These are phyloP conservation scores for Tricholoma terreum DNA, from an alignment of 768 basidiomycete genomes.

Conservation along the genomic window DNA sequence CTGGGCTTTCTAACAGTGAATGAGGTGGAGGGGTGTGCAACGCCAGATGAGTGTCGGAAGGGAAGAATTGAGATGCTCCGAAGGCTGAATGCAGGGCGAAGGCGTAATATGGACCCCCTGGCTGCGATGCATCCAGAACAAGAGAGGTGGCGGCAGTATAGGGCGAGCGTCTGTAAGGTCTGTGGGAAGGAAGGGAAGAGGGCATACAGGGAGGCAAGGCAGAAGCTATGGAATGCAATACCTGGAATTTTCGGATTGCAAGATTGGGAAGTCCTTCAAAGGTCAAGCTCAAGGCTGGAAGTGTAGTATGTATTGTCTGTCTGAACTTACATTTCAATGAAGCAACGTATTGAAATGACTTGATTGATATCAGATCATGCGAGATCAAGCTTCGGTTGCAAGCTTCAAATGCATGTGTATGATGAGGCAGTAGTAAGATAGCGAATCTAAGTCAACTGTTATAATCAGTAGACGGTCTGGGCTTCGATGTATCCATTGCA, in stretches of 20 bases:
- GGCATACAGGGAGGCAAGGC: background rate
- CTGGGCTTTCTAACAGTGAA: slow-evolving; percentile 1
- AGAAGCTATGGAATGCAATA: slow-evolving; percentile 1
- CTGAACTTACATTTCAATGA: too few species aligned
- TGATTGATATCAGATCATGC: too few species aligned
- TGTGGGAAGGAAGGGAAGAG: background rate
- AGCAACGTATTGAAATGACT: too few species aligned
- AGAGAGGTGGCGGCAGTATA: background rate
- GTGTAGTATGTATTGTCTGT: too few species aligned
- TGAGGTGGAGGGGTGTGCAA: background rate
- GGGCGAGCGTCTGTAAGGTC: background rate
- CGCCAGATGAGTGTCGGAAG: background rate
- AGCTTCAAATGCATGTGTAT: too few species aligned
- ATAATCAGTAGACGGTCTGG: too few species aligned
- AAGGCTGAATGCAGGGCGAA: background rate
- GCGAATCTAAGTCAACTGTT: too few species aligned
- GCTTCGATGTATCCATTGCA: too few species aligned
- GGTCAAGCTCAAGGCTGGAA: background rate
- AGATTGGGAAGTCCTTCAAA: slow-evolving; percentile 1
- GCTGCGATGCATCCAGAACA: background rate
- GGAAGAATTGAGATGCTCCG: background rate
- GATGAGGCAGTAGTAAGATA: too few species aligned
- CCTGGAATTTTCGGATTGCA: slow-evolving; percentile 5
- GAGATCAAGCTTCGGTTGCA: too few species aligned
- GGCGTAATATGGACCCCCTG: background rate